A percentile compares a stretch with the other conserved stretches of the same genome.
Evolutionary conservation across 164 flowering plant genomes (phyloP).

Genomic region (Cinnamomum chago): DNA sequence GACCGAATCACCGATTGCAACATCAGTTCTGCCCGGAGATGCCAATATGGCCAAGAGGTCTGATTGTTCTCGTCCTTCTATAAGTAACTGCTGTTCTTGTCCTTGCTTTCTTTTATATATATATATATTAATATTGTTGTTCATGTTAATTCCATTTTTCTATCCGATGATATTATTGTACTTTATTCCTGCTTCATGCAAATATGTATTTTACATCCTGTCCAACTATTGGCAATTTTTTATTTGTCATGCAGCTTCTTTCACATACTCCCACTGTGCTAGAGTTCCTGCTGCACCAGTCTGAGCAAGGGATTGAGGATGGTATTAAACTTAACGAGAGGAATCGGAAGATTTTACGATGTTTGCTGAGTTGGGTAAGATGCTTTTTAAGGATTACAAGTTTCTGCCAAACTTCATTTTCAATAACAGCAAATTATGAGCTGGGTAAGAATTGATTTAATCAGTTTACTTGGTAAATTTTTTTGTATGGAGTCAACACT

Average conservation of each 20-base stretch:
- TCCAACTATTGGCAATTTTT: constrained; percentile 4
- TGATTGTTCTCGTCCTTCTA: constrained; percentile 4
- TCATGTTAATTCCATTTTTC: neutral
- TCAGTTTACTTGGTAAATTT: too few species aligned
- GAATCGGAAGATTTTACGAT: constrained; percentile 72
- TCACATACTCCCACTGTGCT: constrained; percentile 73
- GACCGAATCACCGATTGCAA: constrained; percentile 44
- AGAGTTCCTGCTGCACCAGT: constrained; percentile 72
- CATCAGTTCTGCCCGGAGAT: constrained; percentile 47
- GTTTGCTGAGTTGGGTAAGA: constrained; percentile 94
- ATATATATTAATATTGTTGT: neutral
- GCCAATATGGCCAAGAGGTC: constrained; percentile 77
- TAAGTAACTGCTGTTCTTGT: neutral
- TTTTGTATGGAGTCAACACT: too few species aligned
- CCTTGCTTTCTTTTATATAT: neutral
- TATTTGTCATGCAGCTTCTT: constrained; percentile 55
- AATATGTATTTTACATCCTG: neutral
- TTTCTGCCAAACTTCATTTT: too few species aligned
- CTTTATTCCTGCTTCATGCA: neutral
- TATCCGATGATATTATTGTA: neutral
- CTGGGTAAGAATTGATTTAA: too few species aligned
- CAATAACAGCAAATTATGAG: too few species aligned
- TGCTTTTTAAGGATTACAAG: neutral
- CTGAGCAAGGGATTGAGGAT: constrained; percentile 49
- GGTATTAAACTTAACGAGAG: constrained; percentile 46